Evolutionary conservation across 176 grass and related monocot species (phyloP).

Genomic region (Aegilops bicornis): DNA sequence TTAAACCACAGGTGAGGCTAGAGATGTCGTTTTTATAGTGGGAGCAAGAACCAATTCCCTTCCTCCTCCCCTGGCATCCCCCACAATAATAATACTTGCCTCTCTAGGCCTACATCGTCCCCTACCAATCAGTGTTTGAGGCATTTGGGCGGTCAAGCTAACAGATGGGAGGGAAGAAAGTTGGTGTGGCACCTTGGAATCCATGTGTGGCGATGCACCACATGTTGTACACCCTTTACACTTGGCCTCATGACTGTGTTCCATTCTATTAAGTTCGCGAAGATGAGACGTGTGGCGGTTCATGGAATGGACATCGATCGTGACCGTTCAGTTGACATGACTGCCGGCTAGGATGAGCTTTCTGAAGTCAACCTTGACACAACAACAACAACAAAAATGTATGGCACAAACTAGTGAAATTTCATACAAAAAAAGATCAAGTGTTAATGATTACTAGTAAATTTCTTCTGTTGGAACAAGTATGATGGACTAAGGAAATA

Average conservation of each 20-base stretch:
- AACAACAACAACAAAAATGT: background rate
- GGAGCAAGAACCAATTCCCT: background rate
- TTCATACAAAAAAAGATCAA: background rate
- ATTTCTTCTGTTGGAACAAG: background rate
- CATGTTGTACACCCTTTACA: background rate
- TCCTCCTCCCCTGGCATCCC: background rate
- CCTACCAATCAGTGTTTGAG: background rate
- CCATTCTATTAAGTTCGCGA: background rate
- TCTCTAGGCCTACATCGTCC: background rate
- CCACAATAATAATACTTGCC: background rate
- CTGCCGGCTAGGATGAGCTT: background rate
- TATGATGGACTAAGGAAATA: background rate
- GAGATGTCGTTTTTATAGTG: slow-evolving; percentile 46
- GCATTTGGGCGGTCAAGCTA: background rate
- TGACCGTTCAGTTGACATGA: background rate
- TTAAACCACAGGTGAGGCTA: slow-evolving; percentile 30
- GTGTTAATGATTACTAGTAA: background rate
- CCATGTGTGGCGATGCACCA: background rate
- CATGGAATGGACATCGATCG: background rate
- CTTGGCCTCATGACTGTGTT: background rate
- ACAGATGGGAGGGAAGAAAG: background rate
- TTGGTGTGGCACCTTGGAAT: background rate
- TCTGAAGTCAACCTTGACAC: background rate
- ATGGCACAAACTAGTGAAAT: background rate
- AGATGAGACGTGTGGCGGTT: background rate